Evolutionary conservation across 2,329 filamentous ascomycete species (phyloP).

Genomic region (Cercospora zeina): DNA sequence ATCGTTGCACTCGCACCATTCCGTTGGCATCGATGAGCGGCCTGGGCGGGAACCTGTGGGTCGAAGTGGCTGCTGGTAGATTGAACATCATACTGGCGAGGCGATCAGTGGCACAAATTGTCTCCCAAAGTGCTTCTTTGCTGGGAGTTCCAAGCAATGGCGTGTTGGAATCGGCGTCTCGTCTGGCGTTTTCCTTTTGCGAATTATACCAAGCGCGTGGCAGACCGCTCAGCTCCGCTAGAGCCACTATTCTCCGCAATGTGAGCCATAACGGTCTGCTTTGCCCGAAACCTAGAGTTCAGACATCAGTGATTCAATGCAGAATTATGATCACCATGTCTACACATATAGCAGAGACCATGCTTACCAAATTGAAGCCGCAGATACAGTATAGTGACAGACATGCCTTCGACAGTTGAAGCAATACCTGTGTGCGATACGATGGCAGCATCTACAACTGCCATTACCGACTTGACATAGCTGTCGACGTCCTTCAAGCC

Average conservation of each 20-base stretch:
- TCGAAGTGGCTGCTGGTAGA: constrained; percentile 40
- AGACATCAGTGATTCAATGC: constrained; percentile 33
- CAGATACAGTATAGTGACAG: constrained; percentile 40
- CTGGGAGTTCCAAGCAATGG: constrained; percentile 3
- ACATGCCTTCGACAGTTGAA: constrained; percentile 39
- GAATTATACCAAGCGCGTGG: constrained; percentile 31
- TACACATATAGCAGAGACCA: not conserved
- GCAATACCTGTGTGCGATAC: constrained; percentile 39
- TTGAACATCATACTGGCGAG: constrained; percentile 35
- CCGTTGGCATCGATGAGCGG: constrained; percentile 29
- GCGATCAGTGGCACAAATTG: constrained; percentile 23
- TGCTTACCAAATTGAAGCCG: constrained; percentile 39
- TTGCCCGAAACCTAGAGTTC: constrained; percentile 35
- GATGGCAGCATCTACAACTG: constrained; percentile 35
- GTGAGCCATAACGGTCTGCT: constrained; percentile 43
- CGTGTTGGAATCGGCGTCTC: not conserved
- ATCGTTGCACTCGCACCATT: constrained; percentile 30
- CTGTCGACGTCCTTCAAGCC: constrained; percentile 19
- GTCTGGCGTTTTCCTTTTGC: not conserved
- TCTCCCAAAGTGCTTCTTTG: constrained; percentile 19
- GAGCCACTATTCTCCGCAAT: constrained; percentile 42
- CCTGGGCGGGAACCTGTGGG: constrained; percentile 26
- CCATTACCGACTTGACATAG: constrained; percentile 34
- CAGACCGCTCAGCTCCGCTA: constrained; percentile 45
- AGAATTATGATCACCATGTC: not conserved